Base-by-base conservation (phyloP, 192 early-diverging fungal genomes). In the Jimgerdemannia flammicorona region DNA sequence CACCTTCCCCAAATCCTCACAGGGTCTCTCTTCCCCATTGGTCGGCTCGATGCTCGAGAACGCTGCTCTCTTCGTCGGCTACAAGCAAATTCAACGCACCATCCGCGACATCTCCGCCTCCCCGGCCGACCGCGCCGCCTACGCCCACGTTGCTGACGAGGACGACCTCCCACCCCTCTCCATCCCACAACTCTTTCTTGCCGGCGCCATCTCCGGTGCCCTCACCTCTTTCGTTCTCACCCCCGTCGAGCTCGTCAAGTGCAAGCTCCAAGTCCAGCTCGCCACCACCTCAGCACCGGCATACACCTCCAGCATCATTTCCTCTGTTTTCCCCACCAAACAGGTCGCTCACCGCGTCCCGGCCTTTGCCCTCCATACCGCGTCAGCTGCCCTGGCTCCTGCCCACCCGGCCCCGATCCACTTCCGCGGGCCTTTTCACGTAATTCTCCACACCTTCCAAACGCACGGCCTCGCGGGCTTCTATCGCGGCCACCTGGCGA, bases 11-110 rank as follows among this genome's bases (percentile, higher is more conserved):
- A 63, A 7, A 44, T 77, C 29, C 29, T 29, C 29, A 29, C 29
- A 95, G 94, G 94, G 98, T 11, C 81, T 99, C 41, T 90, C 94
- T 3, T 94, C 96, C 41, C 97, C 96, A 6, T 81, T 99, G 19
- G 81, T 97, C 2, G 97, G 97, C 0, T 92, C 95, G 3, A 96
- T 99, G 93, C 86, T 96, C 29, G 97, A 98, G 79, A 98, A 97
- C 84, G 94, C 94, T 4, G 86, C 91, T 3, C 85, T 97, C 54
- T 99, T 99, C 77, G 89, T 94, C 43, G 89, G 91, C 10, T 99
- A 97, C 84, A 92, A 91, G 81, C 85, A 91, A 44, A 89, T 97
- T 70, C 95, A 98, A 82, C 76, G 80, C 29, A 71, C 87, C 63
- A 91, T 99, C 70, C 88, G 90, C 40, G 75, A 82, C 14, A 70